Conservation (phyloP, 768 basidiomycete genomes). For the Dioszegia hungarica region DNA sequence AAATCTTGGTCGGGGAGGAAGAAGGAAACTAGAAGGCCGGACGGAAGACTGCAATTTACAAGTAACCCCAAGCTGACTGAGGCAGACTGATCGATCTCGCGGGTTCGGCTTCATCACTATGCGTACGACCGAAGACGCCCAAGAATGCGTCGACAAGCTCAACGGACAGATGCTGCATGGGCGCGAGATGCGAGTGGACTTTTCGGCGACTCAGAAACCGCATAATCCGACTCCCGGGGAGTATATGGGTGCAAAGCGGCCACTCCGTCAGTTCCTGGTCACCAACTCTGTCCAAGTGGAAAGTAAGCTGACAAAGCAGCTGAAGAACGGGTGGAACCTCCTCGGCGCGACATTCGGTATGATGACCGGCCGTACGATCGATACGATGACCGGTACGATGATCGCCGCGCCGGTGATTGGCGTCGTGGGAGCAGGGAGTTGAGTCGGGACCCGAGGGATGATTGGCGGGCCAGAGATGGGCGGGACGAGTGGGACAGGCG, state of each 20-base stretch:
- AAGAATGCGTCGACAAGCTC: conserved; percentile 77
- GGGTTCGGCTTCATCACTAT: conserved; percentile 98
- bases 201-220: conserved; percentile 86
- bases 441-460: conserved; percentile 12
- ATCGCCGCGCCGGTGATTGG: conserved; percentile 27
- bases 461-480: not conserved
- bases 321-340: no score
- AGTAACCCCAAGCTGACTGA: no score
- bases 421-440: conserved; percentile 24
- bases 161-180: conserved; percentile 94
- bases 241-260: conserved; percentile 76
- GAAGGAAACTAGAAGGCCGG: no score
- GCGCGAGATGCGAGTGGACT: conserved; percentile 93
- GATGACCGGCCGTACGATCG: no score
- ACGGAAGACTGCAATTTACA: no score
- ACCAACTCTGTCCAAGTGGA: not conserved
- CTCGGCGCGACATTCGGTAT: no score
- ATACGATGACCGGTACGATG: conserved; percentile 23
- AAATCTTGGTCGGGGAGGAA: no score
- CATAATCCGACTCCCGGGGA: conserved; percentile 96
- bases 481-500: conserved; percentile 1
- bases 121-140: conserved; percentile 80
- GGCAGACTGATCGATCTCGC: conserved; percentile 87
- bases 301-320: no score
- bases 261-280: conserved; percentile 21